Conservation (phyloP, 345 rosid species). For the Noccaea bulbosa region DNA sequence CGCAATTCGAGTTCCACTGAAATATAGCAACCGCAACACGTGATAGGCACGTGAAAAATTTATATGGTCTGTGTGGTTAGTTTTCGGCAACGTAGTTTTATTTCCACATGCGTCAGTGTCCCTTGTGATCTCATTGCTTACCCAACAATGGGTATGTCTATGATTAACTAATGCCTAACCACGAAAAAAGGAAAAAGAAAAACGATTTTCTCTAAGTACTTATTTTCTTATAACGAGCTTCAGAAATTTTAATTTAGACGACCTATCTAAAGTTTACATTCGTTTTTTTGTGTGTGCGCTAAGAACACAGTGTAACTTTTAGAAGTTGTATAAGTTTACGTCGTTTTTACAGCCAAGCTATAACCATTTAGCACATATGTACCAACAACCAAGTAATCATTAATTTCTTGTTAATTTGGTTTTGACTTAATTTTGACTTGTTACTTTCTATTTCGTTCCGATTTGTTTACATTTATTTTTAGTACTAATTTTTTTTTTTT, state of each 20-base stretch:
- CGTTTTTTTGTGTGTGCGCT: not conserved
- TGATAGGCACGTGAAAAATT: conserved; percentile 10
- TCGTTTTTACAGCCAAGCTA: not conserved
- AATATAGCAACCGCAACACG: conserved; percentile 8
- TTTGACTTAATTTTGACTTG: not conserved
- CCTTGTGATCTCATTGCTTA: conserved; percentile 39
- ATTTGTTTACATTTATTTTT: not conserved
- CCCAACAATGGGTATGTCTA: conserved; percentile 20
- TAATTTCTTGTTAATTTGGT: not conserved
- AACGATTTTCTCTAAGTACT: not conserved
- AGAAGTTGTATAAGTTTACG: not conserved
- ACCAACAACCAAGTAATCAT: not conserved
- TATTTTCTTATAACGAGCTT: not conserved
- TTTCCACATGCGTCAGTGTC: conserved; percentile 23
- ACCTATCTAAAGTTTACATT: not conserved
- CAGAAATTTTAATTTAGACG: not conserved
- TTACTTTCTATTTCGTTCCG: not conserved
- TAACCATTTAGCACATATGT: not conserved
- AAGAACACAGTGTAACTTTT: not conserved
- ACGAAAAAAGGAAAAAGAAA: not conserved
- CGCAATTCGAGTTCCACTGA: not conserved
- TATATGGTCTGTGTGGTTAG: not conserved
- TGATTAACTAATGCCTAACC: not conserved
- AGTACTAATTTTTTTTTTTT: not conserved
- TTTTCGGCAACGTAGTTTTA: not conserved